Conservation (phyloP, 2,329 filamentous ascomycete species). For the Scleromitrula shiraiana region DNA sequence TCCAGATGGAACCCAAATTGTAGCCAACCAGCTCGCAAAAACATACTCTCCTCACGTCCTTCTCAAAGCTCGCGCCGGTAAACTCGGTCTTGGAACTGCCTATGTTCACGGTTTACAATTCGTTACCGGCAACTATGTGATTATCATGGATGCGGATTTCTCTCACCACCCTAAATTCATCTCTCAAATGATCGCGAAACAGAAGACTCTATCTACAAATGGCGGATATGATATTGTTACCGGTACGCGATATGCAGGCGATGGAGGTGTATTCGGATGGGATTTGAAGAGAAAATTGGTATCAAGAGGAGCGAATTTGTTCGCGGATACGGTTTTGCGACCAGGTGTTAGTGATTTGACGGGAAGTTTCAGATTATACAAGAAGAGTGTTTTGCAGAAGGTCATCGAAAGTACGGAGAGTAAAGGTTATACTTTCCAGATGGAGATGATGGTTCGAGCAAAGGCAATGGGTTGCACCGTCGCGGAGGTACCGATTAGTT, state of each 20-base stretch:
- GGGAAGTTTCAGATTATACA: constrained; percentile 90
- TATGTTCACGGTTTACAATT: constrained; percentile 54
- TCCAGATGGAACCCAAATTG: constrained; percentile 86
- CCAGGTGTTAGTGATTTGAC: constrained; percentile 95
- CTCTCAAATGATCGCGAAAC: constrained; percentile 79
- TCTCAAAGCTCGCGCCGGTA: constrained; percentile 83
- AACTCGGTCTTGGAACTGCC: constrained; percentile 27
- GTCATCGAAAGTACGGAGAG: constrained; percentile 87
- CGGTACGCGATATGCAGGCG: constrained; percentile 84
- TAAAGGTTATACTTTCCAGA: constrained; percentile 98
- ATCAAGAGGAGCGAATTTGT: constrained; percentile 82
- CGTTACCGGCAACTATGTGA: constrained; percentile 84
- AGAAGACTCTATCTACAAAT: constrained; percentile 44
- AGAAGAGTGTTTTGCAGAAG: constrained; percentile 80
- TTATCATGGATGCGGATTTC: constrained; percentile 99
- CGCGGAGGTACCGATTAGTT: constrained; percentile 90
- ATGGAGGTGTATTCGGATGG: constrained; percentile 92
- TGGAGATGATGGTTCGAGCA: constrained; percentile 98
- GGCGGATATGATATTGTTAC: constrained; percentile 93
- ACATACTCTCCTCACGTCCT: constrained; percentile 73
- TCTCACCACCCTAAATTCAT: constrained; percentile 99
- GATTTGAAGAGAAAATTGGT: constrained; percentile 86
- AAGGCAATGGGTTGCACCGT: constrained; percentile 94
- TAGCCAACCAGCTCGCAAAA: constrained; percentile 84
- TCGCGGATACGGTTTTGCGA: constrained; percentile 87